Evolutionary conservation across 176 grass and related monocot species (phyloP), one percentile per base, ranked within the genome.

Genomic region (Areca catechu): DNA sequence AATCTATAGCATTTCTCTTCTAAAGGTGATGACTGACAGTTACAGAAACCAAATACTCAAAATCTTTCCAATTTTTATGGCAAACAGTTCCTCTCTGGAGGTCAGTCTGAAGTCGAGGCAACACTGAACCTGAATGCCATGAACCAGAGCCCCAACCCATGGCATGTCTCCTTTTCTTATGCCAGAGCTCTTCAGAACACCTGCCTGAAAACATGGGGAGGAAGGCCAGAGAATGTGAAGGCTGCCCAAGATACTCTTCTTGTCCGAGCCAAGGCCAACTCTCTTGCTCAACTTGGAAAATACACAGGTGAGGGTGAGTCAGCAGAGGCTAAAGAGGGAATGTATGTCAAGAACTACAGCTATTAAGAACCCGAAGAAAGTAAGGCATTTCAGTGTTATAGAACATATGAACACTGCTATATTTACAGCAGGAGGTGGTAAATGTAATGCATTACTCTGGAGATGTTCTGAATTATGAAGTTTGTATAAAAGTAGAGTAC

Each of bases 261-360:
- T 4, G 65, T 76, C 25, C 72, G 93, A 22, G 93, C 93, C 57
- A 97, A 83, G 78, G 80, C 81, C 69, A 97, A 97, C 76, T 92
- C 87, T 34, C 84, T 92, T 51, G 87, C 93, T 4, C 93, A 97
- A 80, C 76, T 97, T 22, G 93, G 93, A 49, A 92, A 92, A 70
- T 97, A 97, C 80, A 92, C 75, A 62, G 75, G 75, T 19, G 93
- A 97, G 49, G 93, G 83, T 27, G 93, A 97, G 80, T 83, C 83
- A 4, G 81, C 93, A 0, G 93, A 60, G 5, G 81, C 93, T 63
- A 85, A 64, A 21, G 75, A 92, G 57, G 78, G 70, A 67, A 97
- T 97, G 93, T 97, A 67, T 76, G 93, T 97, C 71, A 97, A 97
- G 93, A 82, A 88, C 84, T 97, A 97, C 87, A 80, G 59, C 78